phyloP scores from a whole-genome alignment of 108 stramenopile species.

The Cyclotella cryptica region DNA sequence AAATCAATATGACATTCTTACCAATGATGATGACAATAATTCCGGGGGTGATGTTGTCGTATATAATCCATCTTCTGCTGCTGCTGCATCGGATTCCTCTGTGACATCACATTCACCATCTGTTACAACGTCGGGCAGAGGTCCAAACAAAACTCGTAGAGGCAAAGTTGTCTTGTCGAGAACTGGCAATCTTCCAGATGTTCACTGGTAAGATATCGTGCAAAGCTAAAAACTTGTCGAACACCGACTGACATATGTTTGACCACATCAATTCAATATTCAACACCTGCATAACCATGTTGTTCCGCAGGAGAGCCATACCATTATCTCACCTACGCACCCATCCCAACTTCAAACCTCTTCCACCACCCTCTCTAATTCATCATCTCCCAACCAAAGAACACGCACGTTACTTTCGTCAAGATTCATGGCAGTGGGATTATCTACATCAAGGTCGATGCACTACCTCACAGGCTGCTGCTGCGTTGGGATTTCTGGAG shows the following conservation, averaged over 20 bases:
- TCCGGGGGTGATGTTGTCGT: constrained; percentile 29
- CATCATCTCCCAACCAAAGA: constrained; percentile 54
- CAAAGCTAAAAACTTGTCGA: not conserved
- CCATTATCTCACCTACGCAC: constrained; percentile 80
- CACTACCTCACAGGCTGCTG: constrained; percentile 84
- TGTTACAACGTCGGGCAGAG: not conserved
- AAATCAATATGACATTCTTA: constrained; percentile 7
- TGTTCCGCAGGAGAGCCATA: constrained; percentile 50
- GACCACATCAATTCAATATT: not conserved
- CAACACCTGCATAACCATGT: not conserved
- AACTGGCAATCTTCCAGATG: constrained; percentile 77
- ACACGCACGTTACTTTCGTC: constrained; percentile 81
- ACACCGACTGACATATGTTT: not conserved
- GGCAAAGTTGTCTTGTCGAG: constrained; percentile 15
- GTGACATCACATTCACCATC: not conserved
- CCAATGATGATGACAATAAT: constrained; percentile 3
- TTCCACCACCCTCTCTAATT: constrained; percentile 66
- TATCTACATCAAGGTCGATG: constrained; percentile 81
- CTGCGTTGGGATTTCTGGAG: constrained; percentile 79
- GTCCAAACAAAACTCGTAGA: not conserved
- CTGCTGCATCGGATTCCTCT: not conserved
- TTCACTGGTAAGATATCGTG: constrained; percentile 56
- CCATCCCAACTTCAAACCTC: constrained; percentile 75
- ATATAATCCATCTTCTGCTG: constrained; percentile 6
- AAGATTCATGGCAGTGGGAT: constrained; percentile 93